phyloP scores from a whole-genome alignment of 2,329 filamentous ascomycete species.

The Epichloe baconii region DNA sequence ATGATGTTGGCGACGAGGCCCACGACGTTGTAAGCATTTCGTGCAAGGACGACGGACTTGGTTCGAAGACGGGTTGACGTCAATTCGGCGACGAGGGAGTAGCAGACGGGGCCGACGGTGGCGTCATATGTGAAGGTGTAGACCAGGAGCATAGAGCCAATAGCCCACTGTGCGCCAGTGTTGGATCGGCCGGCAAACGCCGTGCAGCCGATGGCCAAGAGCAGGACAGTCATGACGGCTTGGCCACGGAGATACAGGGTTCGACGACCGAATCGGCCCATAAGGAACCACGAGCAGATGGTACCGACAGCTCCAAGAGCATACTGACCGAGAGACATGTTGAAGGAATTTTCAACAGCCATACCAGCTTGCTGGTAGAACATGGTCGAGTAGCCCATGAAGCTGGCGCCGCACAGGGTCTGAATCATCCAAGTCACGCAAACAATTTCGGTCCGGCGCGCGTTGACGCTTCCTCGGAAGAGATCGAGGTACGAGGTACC shows the following conservation, averaged over 20 bases:
- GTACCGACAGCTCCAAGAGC: conserved; percentile 32
- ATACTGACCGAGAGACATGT: conserved; percentile 28
- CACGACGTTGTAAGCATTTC: conserved; percentile 34
- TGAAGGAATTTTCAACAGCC: conserved; percentile 23
- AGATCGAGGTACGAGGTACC: conserved; percentile 33
- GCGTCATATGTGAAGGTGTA: conserved; percentile 31
- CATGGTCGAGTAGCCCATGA: conserved; percentile 47
- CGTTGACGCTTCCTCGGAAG: conserved; percentile 30
- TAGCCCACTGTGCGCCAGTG: conserved; percentile 32
- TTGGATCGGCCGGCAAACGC: conserved; percentile 36
- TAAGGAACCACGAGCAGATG: conserved; percentile 31
- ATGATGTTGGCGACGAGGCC: conserved; percentile 34
- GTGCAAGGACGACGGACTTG: conserved; percentile 32
- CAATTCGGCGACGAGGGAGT: conserved; percentile 60
- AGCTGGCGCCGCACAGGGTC: conserved; percentile 24
- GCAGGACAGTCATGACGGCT: conserved; percentile 32
- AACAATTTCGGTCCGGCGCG: conserved; percentile 32
- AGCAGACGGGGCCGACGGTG: conserved; percentile 49
- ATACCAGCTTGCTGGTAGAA: conserved; percentile 33
- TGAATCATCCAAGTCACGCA: conserved; percentile 31
- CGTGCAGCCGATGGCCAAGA: conserved; percentile 36
- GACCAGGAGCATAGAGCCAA: conserved; percentile 30
- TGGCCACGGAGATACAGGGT: conserved; percentile 32
- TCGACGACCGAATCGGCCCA: conserved; percentile 30
- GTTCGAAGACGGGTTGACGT: conserved; percentile 32